Conservation (phyloP, 164 flowering plant species). For the Chimonanthus praecox region DNA sequence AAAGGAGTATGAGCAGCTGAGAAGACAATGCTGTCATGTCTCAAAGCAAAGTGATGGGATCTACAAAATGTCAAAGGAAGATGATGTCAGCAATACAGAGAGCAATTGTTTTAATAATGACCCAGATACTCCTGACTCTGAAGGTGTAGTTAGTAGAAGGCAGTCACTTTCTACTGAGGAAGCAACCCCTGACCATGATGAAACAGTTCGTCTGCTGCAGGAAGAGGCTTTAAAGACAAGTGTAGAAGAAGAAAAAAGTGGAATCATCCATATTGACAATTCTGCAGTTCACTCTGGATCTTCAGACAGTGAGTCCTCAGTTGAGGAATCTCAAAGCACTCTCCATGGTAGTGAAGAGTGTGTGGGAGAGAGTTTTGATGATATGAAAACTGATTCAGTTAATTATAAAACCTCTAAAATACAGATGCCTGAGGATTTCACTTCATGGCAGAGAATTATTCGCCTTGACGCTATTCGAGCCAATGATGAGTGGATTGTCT, state of each 20-base stretch:
- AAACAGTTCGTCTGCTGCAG: conserved; percentile 17
- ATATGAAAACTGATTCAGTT: conserved; percentile 21
- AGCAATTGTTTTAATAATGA: conserved; percentile 22
- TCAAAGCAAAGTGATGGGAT: conserved; percentile 16
- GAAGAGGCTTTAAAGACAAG: conserved; percentile 14
- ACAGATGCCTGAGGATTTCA: conserved; percentile 52
- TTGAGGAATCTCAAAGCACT: conserved; percentile 9
- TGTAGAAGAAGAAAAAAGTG: conserved; percentile 17
- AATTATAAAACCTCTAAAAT: conserved; percentile 21
- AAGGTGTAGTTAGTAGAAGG: conserved; percentile 76
- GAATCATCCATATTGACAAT: conserved; percentile 11
- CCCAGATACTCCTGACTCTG: conserved; percentile 41
- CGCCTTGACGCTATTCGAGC: conserved; percentile 91
- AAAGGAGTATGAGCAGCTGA: conserved; percentile 44
- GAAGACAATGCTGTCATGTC: conserved; percentile 37
- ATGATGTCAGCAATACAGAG: conserved; percentile 12
- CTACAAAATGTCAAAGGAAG: conserved; percentile 19
- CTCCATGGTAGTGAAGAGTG: conserved; percentile 14
- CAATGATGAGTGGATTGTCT: conserved; percentile 68
- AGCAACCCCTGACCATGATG: conserved; percentile 32
- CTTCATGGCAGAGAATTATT: conserved; percentile 91
- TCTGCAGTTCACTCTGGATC: conserved; percentile 19
- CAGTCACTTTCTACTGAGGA: conserved; percentile 69
- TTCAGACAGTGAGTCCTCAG: conserved; percentile 19
- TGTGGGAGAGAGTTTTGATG: conserved; percentile 26